A percentile compares a stretch with the other conserved stretches of the same genome.
Evolutionary conservation across 805 yeast species (phyloP).

Genomic region (Teunomyces funiuensis): DNA sequence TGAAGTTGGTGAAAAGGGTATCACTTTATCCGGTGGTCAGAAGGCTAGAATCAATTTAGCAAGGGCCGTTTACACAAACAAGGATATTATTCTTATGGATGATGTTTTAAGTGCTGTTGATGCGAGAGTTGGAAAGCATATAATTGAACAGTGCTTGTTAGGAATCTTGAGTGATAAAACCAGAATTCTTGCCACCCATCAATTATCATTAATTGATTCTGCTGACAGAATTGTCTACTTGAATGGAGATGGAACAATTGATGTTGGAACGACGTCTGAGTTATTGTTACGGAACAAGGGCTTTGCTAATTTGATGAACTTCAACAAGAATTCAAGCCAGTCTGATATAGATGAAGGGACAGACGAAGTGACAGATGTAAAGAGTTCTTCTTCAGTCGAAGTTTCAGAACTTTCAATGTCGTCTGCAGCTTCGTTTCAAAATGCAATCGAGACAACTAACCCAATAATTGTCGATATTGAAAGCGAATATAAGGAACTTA

Average conservation of each 20-base stretch:
- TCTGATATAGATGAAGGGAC: background rate
- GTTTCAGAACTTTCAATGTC: background rate
- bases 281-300: constrained; percentile 12
- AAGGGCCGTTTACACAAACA: constrained; percentile 33
- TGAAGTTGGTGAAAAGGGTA: constrained; percentile 39
- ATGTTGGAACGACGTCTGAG: constrained; percentile 30
- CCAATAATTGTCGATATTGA: background rate
- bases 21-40: constrained; percentile 39
- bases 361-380: background rate
- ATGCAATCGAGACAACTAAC: background rate
- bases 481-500: background rate
- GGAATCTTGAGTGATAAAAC: constrained; percentile 28
- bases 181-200: constrained; percentile 39
- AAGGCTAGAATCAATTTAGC: constrained; percentile 38
- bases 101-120: constrained; percentile 40
- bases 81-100: constrained; percentile 34
- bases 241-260: constrained; percentile 32
- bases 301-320: constrained; percentile 7
- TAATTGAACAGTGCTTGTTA: constrained; percentile 30
- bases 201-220: constrained; percentile 31
- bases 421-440: background rate
- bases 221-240: constrained; percentile 32
- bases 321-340: background rate
- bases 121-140: constrained; percentile 39
- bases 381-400: constrained; percentile 7